Evolutionary conservation across 83 land plant species (phyloP).

Genomic region (Isoetes engelmannii): DNA sequence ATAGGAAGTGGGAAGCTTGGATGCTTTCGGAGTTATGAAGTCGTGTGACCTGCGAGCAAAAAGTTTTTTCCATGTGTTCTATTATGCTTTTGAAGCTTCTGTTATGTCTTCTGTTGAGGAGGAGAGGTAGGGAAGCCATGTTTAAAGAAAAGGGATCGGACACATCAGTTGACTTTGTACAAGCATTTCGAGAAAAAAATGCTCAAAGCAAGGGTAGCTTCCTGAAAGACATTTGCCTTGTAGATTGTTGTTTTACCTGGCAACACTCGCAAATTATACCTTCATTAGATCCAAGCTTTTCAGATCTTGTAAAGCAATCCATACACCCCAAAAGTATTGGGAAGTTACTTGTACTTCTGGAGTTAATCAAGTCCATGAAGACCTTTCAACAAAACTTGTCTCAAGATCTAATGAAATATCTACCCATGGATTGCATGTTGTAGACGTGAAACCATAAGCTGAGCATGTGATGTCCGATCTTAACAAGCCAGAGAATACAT

Average conservation of each 20-base stretch:
- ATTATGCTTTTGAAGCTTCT: no score
- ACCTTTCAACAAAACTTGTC: constrained; percentile 33
- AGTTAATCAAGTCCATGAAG: constrained; percentile 22
- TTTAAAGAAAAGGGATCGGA: constrained; percentile 73
- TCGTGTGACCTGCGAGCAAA: no score
- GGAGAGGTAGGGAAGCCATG: constrained; percentile 76
- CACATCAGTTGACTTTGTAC: constrained; percentile 68
- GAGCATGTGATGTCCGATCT: constrained; percentile 88
- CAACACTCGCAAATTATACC: constrained; percentile 77
- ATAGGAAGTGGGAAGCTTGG: no score
- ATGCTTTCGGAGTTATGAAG: no score
- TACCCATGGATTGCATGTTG: constrained; percentile 82
- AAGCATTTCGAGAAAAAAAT: constrained; percentile 48
- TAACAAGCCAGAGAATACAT: constrained; percentile 78
- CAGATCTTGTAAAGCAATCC: constrained; percentile 80
- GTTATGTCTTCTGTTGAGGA: constrained; percentile 69
- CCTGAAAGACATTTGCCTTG: constrained; percentile 85
- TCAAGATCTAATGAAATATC: constrained; percentile 83
- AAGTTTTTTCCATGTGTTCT: no score
- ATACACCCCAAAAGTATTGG: constrained; percentile 74
- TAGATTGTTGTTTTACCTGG: constrained; percentile 60
- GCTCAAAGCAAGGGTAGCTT: constrained; percentile 85
- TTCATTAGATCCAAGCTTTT: constrained; percentile 69
- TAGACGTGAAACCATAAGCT: constrained; percentile 81
- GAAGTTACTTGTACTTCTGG: constrained; percentile 8